Conservation (phyloP, 768 basidiomycete species). For the Rhodotorula graminis region DNA sequence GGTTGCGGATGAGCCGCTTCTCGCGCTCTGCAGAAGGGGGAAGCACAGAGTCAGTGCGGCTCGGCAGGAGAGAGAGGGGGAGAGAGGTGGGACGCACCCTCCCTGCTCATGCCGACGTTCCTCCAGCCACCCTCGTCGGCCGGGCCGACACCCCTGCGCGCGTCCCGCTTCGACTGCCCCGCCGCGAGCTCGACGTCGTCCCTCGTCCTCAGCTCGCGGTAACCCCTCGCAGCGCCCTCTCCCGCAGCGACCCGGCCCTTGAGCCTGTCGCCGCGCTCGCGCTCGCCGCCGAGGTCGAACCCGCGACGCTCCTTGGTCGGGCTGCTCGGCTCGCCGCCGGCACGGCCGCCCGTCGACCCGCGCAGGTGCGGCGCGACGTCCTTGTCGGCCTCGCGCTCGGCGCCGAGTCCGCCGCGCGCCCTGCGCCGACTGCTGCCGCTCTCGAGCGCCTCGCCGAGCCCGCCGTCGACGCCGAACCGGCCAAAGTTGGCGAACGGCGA, state of each 20-base stretch:
- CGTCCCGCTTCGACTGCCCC: conserved; percentile 5
- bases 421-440: not conserved
- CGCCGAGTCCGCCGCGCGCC: not conserved
- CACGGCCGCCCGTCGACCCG: not conserved
- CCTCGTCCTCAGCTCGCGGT: not conserved
- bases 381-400: not conserved
- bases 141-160: conserved; percentile 17
- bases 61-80: too few species aligned
- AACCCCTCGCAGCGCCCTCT: not conserved
- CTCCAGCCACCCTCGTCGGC: conserved; percentile 39
- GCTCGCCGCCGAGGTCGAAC: not conserved
- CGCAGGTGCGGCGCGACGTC: conserved; percentile 31
- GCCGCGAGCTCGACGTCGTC: not conserved
- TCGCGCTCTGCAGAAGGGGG: conserved; percentile 24
- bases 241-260: not conserved
- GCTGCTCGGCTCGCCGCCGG: conserved; percentile 1
- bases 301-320: not conserved
- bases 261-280: not conserved
- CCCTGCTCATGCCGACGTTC: conserved; percentile 30
- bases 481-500: conserved; percentile 39
- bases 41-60: not conserved
- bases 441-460: conserved; percentile 20
- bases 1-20: conserved; percentile 19
- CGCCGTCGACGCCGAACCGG: conserved; percentile 37
- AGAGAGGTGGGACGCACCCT: conserved; percentile 9